Evolutionary conservation across 2,329 filamentous ascomycete genomes (phyloP).

Genomic region (Scedosporium dehoogii): DNA sequence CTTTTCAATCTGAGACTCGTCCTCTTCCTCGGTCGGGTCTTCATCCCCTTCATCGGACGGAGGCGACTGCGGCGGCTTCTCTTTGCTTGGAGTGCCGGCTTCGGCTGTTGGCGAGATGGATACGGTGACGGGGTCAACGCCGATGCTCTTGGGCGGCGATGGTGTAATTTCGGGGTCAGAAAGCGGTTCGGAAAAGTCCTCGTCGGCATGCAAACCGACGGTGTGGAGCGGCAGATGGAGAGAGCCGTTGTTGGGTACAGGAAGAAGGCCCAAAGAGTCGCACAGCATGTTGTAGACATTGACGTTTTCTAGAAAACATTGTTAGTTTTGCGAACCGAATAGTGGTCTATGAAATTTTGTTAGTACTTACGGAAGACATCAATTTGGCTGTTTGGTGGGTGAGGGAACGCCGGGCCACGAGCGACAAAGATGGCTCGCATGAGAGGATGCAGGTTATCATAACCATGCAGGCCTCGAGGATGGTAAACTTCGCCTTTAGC

Average conservation of each 20-base stretch:
- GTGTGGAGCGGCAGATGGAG: conserved; percentile 60
- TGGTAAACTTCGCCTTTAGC: conserved; percentile 57
- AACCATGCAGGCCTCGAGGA: conserved; percentile 82
- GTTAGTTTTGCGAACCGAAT: background rate
- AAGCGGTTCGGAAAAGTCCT: conserved; percentile 37
- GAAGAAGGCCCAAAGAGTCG: conserved; percentile 67
- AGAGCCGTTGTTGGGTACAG: conserved; percentile 80
- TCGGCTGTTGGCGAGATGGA: conserved; percentile 11
- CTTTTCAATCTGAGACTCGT: conserved; percentile 14
- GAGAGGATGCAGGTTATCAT: conserved; percentile 86
- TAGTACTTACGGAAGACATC: conserved; percentile 78
- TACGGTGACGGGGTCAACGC: conserved; percentile 10
- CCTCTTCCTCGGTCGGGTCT: conserved; percentile 5
- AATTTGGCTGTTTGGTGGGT: conserved; percentile 68
- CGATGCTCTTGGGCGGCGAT: background rate
- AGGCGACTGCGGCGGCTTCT: background rate
- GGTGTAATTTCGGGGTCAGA: conserved; percentile 34
- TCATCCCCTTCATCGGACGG: conserved; percentile 9
- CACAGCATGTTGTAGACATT: conserved; percentile 94
- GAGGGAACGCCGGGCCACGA: conserved; percentile 83
- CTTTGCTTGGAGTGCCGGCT: background rate
- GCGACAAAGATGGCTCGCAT: conserved; percentile 97
- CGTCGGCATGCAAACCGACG: conserved; percentile 49
- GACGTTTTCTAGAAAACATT: conserved; percentile 59
- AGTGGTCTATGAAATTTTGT: too few species aligned